Base-by-base conservation (phyloP, 805 yeast species). In the Lipomyces mesembrius region DNA sequence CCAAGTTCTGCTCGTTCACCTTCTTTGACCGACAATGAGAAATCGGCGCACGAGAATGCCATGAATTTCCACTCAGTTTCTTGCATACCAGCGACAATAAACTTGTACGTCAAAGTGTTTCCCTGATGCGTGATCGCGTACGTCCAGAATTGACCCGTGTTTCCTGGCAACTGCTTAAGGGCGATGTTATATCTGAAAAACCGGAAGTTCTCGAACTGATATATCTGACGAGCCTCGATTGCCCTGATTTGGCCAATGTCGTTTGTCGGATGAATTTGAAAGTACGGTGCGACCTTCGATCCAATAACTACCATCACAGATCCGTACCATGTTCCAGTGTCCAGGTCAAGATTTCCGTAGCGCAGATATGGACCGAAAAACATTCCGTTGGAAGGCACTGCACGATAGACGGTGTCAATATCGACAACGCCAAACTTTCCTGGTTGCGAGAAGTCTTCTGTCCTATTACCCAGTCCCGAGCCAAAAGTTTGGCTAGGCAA, bases 1-100 rank as follows among this genome's bases (percentile, higher is more conserved):
- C 72, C 72, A 79, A 87, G 95, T 4, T 77, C 77, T 0, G 80
- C 55, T n/a, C 71, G 70, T 51, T 66, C 71, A n/a, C 61, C 61
- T 37, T 60, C 61, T 25, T 53, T 66, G 43, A 68, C 71, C 14
- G 65, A 60, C 32, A 68, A 67, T 14, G 71, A 66, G 43, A 68
- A 68, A 55, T 68, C 71, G 2, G 71, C 71, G 49, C 71, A 68
- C 7, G 71, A 68, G 51, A 67, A 68, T 11, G 71, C 71, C 71
- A 68, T 67, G 43, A 63, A 63, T 17, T 67, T 64, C 71, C 71
- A 68, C 25, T 57, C 60, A 4, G 20, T 58, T 34, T 68, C 66
- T 22, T 52, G 59, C 32, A 60, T 62, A 9, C 71, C 71, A 20
- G 71, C 69, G 9, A 68, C 71, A 2, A 68, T 51, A 37, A 68